Base-by-base conservation (phyloP, 2,329 filamentous ascomycete species). In the Pyrenophora graminea region DNA sequence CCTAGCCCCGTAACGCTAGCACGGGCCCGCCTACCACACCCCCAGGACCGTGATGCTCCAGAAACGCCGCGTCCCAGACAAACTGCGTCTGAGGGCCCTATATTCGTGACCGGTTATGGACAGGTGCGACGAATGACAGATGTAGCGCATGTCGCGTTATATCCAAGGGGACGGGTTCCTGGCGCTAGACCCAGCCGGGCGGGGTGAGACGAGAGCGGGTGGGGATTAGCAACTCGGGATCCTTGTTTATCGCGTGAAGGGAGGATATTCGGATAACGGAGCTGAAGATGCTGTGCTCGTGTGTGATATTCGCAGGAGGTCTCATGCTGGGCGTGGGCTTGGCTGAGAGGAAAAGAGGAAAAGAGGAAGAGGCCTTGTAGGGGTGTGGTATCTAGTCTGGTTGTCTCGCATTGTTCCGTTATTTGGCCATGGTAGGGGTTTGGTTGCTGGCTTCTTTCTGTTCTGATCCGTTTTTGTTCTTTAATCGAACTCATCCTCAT, bases 91-190 rank as follows among this genome's bases (percentile, higher is more conserved):
- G 38, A 40, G 18, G 23, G 23, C 38, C 27, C 27, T 4, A 30
- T 30, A 30, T 23, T 23, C 27, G 30, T 32, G 21, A 23, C 45
- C 15, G 32, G 37, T 23, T 6, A 30, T 21, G 27, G 2, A 18
- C 3, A 4, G 12, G 3, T 4, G 3, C 15, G 3, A 9, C 45
- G 21, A 43, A 48, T 43, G 23, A 43, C 23, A 48, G 39, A 32
- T 38, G 39, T 31, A 48, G 45, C 45, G 45, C 45, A 43, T 37
- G 39, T n/a, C 18, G 18, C 19, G 13, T 30, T 9, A 17, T 15
- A 15, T 15, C 15, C 15, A 13, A 27, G 8, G n/a, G n/a, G 21
- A 9, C 13, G n/a, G 8, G 38, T 13, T 13, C 19, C 10, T 17
- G 23, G 12, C 45, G 21, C 39, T 37, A 25, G 18, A 17, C 45